Evolutionary conservation across 495 filamentous ascomycete species (phyloP), one percentile per base, ranked within the genome.

Genomic region (Tricharina praecox): DNA sequence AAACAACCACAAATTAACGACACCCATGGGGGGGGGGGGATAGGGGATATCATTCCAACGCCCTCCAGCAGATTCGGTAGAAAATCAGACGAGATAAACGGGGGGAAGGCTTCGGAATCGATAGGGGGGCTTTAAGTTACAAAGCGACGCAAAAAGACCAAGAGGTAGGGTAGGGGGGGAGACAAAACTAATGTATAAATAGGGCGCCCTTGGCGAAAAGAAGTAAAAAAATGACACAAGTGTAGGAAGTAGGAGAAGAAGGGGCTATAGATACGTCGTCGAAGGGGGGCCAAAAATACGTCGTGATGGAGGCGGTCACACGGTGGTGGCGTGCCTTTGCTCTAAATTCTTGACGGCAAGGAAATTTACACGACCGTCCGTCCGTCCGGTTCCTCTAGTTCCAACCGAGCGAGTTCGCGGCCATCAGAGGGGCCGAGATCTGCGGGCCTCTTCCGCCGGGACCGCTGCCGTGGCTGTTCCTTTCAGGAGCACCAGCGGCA

Each of bases 401-500:
- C 90, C 90, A 97, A 52, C 90, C 90, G 51, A 97, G 75, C 44
- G 85, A 93, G 69, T 97, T 97, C 70, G 94, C 90, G 34, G 87
- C 83, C 71, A 88, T 92, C 49, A 97, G 82, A 3, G 90, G 90
- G 42, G 75, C 77, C 34, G 78, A 82, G 53, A 85, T 85, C n/a
- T n/a, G n/a, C 52, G 72, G 66, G 41, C 76, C 77, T 54, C 79
- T 68, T 41, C 79, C 79, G 61, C 74, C 79, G 60, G 81, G 84
- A 70, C 72, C 74, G 57, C 77, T 82, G 51, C 79, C 70, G 53
- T 70, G 72, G 56, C 76, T 85, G 55, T 81, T 72, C 38, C 82
- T 73, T 48, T 76, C 46, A 74, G 65, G 46, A 26, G 67, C 71
- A 41, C 71, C 71, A 45, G n/a, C n/a, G n/a, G n/a, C n/a, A n/a